Conservation (phyloP, 2,329 filamentous ascomycete species). For the Polychaeton citri region DNA sequence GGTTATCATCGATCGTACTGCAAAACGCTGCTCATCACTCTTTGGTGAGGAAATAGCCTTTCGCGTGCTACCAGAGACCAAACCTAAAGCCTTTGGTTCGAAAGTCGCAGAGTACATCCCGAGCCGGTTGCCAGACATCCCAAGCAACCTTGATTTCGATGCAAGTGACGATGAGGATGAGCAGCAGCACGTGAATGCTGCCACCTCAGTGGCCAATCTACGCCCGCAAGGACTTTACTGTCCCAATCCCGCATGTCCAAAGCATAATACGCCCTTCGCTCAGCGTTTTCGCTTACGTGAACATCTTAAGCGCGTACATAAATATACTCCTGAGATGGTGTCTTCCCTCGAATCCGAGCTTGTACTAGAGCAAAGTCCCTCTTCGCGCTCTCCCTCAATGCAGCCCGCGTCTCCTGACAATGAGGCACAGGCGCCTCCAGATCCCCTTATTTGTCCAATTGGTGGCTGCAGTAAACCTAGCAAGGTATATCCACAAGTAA, state of each 20-base stretch:
- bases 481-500: conserved; percentile 21
- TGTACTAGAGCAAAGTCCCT: conserved; percentile 1
- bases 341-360: conserved; percentile 1
- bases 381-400: not conserved
- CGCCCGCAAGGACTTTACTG: conserved; percentile 7
- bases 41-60: conserved; percentile 63
- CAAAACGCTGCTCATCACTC: conserved; percentile 59
- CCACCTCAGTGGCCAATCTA: not conserved
- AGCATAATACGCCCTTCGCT: conserved; percentile 12
- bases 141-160: conserved; percentile 1
- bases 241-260: conserved; percentile 13
- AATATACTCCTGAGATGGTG: conserved; percentile 6
- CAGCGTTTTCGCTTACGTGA: conserved; percentile 18
- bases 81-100: conserved; percentile 2
- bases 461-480: conserved; percentile 23
- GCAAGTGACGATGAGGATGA: conserved; percentile 1
- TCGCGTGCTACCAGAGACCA: conserved; percentile 16
- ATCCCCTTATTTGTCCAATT: conserved; percentile 24
- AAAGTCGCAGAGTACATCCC: conserved; percentile 24
- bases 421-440: conserved; percentile 3
- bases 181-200: not conserved
- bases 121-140: conserved; percentile 17
- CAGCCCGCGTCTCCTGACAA: not conserved
- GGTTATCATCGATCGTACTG: conserved; percentile 52
- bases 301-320: conserved; percentile 19